Percentiles rank a stretch among this genome's conserved stretches.
Conservation (phyloP, 2,329 filamentous ascomycete species). For the Cordyceps javanica region DNA sequence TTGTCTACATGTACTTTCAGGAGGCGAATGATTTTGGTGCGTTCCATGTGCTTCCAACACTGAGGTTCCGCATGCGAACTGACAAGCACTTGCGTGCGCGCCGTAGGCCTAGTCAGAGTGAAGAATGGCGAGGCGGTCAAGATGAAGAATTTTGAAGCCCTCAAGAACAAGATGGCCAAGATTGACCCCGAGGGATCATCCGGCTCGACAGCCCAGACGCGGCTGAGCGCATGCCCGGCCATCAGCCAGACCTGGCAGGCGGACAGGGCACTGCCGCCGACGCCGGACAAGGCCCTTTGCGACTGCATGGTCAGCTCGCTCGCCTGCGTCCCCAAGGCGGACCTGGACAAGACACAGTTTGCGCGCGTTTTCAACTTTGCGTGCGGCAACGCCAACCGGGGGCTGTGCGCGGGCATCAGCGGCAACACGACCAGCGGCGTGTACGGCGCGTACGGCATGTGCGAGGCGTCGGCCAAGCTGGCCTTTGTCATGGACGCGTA, state of each 20-base stretch:
- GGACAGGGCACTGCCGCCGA: constrained; percentile 64
- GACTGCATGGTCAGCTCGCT: constrained; percentile 75
- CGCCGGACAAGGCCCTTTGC: constrained; percentile 74
- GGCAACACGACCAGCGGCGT: constrained; percentile 61
- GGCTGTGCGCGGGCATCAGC: constrained; percentile 62
- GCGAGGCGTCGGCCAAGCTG: constrained; percentile 62
- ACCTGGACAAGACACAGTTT: constrained; percentile 52
- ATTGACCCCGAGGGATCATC: constrained; percentile 58
- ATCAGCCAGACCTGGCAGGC: constrained; percentile 58
- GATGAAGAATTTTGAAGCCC: constrained; percentile 66
- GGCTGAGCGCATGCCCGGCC: constrained; percentile 64
- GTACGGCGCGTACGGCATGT: constrained; percentile 77
- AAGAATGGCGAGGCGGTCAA: constrained; percentile 45
- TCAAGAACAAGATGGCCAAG: constrained; percentile 58
- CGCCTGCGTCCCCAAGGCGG: constrained; percentile 58
- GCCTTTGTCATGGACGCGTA: constrained; percentile 39
- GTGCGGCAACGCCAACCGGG: constrained; percentile 55
- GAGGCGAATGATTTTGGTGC: constrained; percentile 83
- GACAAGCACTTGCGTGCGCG: constrained; percentile 62
- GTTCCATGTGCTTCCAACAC: constrained; percentile 49
- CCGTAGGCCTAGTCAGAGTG: constrained; percentile 61
- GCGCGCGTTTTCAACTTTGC: constrained; percentile 67
- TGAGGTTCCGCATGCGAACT: no score
- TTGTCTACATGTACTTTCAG: constrained; percentile 98
- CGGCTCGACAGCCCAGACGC: constrained; percentile 76